These are phyloP conservation scores for Epichloe sibirici DNA, from an alignment of 2,329 filamentous ascomycete species.

Conservation along the genomic window DNA sequence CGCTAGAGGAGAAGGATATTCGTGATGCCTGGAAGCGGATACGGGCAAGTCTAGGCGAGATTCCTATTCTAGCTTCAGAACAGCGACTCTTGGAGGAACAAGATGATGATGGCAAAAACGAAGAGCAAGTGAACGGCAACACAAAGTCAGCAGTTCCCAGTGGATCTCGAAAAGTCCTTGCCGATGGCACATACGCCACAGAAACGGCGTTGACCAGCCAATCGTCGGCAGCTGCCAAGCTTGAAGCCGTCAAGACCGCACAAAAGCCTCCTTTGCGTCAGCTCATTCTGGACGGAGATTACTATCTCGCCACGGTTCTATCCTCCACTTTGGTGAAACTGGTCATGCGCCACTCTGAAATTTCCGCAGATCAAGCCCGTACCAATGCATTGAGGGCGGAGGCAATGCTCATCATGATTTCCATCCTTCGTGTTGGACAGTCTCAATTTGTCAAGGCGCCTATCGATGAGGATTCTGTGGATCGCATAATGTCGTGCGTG, in stretches of 20 bases:
- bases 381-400: slow-evolving; percentile 92
- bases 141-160: slow-evolving; percentile 64
- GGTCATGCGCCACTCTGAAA: slow-evolving; percentile 93
- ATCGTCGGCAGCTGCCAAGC: slow-evolving; percentile 74
- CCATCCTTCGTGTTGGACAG: slow-evolving; percentile 92
- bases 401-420: slow-evolving; percentile 99
- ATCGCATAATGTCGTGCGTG: slow-evolving; percentile 96
- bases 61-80: slow-evolving; percentile 90
- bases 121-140: slow-evolving; percentile 66
- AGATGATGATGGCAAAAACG: slow-evolving; percentile 52
- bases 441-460: slow-evolving; percentile 97
- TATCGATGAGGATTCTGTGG: slow-evolving; percentile 96
- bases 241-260: slow-evolving; percentile 93
- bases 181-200: slow-evolving; percentile 94
- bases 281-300: slow-evolving; percentile 92
- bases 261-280: slow-evolving; percentile 92
- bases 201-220: slow-evolving; percentile 92
- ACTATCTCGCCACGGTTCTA: slow-evolving; percentile 90
- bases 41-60: slow-evolving; percentile 84
- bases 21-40: slow-evolving; percentile 95
- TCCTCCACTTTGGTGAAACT: slow-evolving; percentile 93
- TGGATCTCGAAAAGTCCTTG: slow-evolving; percentile 81
- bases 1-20: slow-evolving; percentile 85
- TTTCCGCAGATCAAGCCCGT: slow-evolving; percentile 71
- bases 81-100: slow-evolving; percentile 82